Conservation (phyloP, 164 flowering plant genomes). For the Litsea cubeba region DNA sequence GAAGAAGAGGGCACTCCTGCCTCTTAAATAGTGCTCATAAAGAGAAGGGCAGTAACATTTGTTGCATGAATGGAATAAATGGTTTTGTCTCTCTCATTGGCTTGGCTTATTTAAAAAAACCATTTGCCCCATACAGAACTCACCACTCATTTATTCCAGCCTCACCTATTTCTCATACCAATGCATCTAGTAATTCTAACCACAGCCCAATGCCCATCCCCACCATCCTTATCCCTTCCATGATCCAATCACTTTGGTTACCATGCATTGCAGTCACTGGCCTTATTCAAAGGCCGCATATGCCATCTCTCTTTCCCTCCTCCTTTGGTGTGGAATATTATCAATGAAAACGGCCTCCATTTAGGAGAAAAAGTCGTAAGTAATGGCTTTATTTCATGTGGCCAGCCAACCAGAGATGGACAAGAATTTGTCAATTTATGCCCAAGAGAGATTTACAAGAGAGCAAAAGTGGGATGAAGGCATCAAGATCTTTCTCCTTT, state of each 20-base stretch:
- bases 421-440: background rate
- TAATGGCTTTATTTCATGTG: background rate
- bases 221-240: background rate
- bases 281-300: background rate
- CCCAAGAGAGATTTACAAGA: background rate
- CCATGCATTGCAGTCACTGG: background rate
- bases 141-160: conserved; percentile 20
- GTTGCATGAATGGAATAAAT: conserved; percentile 26
- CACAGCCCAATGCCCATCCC: background rate
- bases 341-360: background rate
- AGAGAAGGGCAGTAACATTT: conserved; percentile 13
- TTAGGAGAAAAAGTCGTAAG: background rate
- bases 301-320: background rate
- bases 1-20: conserved; percentile 3
- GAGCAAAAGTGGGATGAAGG: background rate
- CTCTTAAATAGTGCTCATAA: conserved; percentile 27
- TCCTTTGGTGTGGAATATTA: background rate
- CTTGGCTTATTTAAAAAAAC: conserved; percentile 7
- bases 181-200: conserved; percentile 41
- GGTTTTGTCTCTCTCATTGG: conserved; percentile 22
- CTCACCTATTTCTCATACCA: conserved; percentile 28
- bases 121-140: background rate
- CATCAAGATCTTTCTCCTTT: background rate
- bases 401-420: background rate
- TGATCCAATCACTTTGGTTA: background rate